Evolutionary conservation across 176 grass and related monocot species (phyloP).

Genomic region (Typha latifolia): DNA sequence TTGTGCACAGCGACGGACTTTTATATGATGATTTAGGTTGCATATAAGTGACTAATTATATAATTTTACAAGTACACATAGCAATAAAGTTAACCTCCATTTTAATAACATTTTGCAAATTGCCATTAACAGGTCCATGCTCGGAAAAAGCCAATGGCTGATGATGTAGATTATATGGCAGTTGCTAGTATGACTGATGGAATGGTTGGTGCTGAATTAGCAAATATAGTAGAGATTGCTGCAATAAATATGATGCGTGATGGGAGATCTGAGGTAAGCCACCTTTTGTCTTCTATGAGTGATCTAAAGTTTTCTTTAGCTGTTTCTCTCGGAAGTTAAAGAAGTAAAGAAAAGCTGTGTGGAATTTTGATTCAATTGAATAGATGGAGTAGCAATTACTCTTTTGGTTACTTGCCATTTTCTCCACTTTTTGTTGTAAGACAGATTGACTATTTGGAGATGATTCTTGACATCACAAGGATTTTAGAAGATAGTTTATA

Average conservation of each 20-base stretch:
- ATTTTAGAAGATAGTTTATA: too few relatives aligned
- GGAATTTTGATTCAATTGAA: too few relatives aligned
- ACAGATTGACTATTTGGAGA: too few relatives aligned
- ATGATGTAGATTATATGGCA: conserved; percentile 31
- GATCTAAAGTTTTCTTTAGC: neutral
- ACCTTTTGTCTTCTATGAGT: neutral
- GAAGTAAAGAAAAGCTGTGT: neutral
- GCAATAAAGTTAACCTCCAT: neutral
- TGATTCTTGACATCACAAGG: too few relatives aligned
- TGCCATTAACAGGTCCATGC: conserved; percentile 20
- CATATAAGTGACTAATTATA: too few relatives aligned
- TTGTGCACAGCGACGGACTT: too few relatives aligned
- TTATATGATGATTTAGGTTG: too few relatives aligned
- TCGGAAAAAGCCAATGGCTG: conserved; percentile 27
- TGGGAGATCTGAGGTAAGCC: conserved; percentile 24
- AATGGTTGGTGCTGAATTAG: conserved; percentile 34
- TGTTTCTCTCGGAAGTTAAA: neutral
- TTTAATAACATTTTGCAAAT: neutral
- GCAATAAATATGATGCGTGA: conserved; percentile 36
- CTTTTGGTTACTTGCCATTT: too few relatives aligned
- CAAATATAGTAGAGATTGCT: conserved; percentile 33
- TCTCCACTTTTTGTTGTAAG: too few relatives aligned
- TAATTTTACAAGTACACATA: neutral
- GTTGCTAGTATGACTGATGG: conserved; percentile 31
- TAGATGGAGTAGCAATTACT: too few relatives aligned